phyloP scores from a whole-genome alignment of 2,329 filamentous ascomycete species.

The Penicillium sp. region DNA sequence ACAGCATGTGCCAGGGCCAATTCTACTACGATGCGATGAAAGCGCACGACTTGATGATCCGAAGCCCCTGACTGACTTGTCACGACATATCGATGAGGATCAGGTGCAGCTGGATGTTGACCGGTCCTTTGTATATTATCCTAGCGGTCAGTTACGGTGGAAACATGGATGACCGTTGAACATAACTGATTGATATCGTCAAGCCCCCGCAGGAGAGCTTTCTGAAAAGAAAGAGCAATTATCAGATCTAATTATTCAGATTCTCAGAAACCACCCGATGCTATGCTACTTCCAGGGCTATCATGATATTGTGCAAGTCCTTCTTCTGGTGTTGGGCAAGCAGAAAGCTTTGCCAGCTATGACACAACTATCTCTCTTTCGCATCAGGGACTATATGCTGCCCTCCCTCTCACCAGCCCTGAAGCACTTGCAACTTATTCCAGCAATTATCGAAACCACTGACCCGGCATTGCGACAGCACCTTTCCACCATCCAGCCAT shows the following conservation, averaged over 20 bases:
- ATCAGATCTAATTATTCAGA: constrained; percentile 71
- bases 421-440: constrained; percentile 80
- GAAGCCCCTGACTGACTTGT: constrained; percentile 57
- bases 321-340: constrained; percentile 76
- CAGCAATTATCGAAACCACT: constrained; percentile 68
- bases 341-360: constrained; percentile 59
- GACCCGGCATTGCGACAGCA: constrained; percentile 70
- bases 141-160: constrained; percentile 57
- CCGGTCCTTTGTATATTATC: constrained; percentile 96
- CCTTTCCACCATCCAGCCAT: constrained; percentile 74
- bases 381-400: constrained; percentile 97
- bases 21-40: constrained; percentile 44
- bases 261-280: constrained; percentile 74
- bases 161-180: neutral
- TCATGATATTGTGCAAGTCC: constrained; percentile 95
- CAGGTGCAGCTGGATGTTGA: constrained; percentile 92
- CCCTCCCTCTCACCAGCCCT: constrained; percentile 76
- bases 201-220: constrained; percentile 67
- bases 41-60: constrained; percentile 14
- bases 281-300: constrained; percentile 98
- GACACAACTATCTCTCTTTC: constrained; percentile 76
- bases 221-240: constrained; percentile 68
- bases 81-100: constrained; percentile 77
- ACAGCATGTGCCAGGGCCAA: constrained; percentile 41
- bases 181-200: constrained; percentile 18